Conservation (phyloP, 345 rosid genomes). For the Passiflora organensis region DNA sequence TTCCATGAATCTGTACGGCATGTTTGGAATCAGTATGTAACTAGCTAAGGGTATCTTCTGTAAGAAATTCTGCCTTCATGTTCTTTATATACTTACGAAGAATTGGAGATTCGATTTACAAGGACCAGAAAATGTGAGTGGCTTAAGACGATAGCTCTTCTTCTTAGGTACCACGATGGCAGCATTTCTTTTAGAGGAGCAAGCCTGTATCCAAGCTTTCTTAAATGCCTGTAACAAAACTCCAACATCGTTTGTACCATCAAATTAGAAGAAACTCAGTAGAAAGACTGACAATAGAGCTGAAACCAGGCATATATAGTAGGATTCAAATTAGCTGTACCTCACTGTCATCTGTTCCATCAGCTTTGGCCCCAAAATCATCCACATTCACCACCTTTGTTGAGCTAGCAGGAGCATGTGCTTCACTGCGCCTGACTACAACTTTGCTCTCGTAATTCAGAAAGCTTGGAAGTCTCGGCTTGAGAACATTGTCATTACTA, state of each 20-base stretch:
- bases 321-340: slow-evolving; percentile 5
- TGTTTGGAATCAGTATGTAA: background rate
- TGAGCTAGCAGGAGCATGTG: slow-evolving; percentile 17
- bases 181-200: slow-evolving; percentile 11
- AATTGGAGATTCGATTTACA: slow-evolving; percentile 51
- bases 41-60: too few species aligned
- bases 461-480: too few species aligned
- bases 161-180: slow-evolving; percentile 45
- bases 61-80: too few species aligned
- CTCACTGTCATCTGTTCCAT: slow-evolving; percentile 34
- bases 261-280: too few species aligned
- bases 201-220: slow-evolving; percentile 21
- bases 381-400: slow-evolving; percentile 27
- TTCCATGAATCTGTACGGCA: slow-evolving; percentile 66
- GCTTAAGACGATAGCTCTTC: slow-evolving; percentile 51
- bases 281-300: too few species aligned
- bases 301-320: background rate
- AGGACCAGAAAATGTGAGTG: slow-evolving; percentile 72
- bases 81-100: slow-evolving; percentile 53
- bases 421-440: background rate
- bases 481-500: background rate
- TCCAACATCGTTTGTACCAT: too few species aligned
- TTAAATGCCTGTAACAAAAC: slow-evolving; percentile 31
- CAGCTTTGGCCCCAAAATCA: slow-evolving; percentile 37
- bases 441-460: background rate